Evolutionary conservation across 208 protist genomes (phyloP).

Genomic region (Leptomonas seymouri): DNA sequence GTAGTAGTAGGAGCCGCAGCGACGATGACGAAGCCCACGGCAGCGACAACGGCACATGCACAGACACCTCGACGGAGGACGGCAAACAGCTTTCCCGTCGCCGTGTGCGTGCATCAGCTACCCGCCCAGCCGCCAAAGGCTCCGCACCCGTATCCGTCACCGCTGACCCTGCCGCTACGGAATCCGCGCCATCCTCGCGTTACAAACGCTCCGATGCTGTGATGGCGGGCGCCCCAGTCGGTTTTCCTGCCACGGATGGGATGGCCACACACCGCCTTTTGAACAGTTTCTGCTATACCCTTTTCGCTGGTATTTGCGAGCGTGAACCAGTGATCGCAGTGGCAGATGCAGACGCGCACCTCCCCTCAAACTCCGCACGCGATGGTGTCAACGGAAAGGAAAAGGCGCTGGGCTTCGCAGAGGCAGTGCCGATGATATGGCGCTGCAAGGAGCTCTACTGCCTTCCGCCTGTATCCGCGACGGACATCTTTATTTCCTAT

Average conservation of each 20-base stretch:
- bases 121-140: neutral
- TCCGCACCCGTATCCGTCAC: neutral
- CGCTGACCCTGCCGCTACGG: neutral
- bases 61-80: neutral
- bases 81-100: neutral
- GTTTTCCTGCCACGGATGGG: neutral
- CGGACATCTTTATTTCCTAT: conserved; percentile 50
- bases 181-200: conserved; percentile 3
- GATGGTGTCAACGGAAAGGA: neutral
- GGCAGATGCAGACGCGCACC: neutral
- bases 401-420: neutral
- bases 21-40: neutral
- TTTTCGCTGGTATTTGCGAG: conserved; percentile 56
- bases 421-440: conserved; percentile 14
- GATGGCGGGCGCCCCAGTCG: neutral
- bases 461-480: conserved; percentile 29
- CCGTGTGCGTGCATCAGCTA: neutral
- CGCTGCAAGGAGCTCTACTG: conserved; percentile 34
- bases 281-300: conserved; percentile 64
- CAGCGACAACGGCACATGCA: conserved; percentile 9
- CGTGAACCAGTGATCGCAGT: conserved; percentile 6
- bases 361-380: neutral
- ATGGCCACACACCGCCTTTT: conserved; percentile 74
- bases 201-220: neutral
- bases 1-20: neutral